Evolutionary conservation across 768 basidiomycete species (phyloP), one percentile per base, ranked within the genome.

Genomic region (Suillus tomentosus): DNA sequence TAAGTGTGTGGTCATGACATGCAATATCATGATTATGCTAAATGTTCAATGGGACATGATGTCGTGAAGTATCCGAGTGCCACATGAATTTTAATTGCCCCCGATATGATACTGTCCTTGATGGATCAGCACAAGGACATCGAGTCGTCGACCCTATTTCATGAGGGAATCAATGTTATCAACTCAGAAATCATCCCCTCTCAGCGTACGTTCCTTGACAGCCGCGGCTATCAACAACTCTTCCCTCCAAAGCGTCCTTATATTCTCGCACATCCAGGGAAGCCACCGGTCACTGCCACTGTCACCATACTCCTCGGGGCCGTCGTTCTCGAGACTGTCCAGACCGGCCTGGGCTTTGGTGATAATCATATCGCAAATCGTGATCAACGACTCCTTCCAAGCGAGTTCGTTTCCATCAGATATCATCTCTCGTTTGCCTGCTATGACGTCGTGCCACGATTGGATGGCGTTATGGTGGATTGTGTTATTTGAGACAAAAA

Each of bases 201-300:
- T 71, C 43, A 75, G 66, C 14, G 88, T 62, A 68, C 85, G 82
- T 45, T 79, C 71, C 43, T 74, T 68, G 5, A 91, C 84, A 5
- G 74, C 81, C 31, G 63, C 65, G 8, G 85, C 84, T 6, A 91
- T 86, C 60, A 75, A 72, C 7, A 74, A 27, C 64, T 91, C 87
- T 71, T 93, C 91, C 43, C 67, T 66, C 90, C 90, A 92, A 19
- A 93, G 73, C 2, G 69, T 68, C 61, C 62, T 70, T n/a, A 91
- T 78, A 55, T 77, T 81, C 22, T 66, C 70, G n/a, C 67, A 47
- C 72, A 77, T 76, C 77, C 78, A 79, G 13, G 31, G 43, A 13
- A 65, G 64, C 80, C 82, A 80, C 3, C 24, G 24, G 50, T 37
- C 36, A 37, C 36, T 10, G 36, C 36, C 36, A 37, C 36, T 2